Percentiles rank a stretch among this genome's conserved stretches.
These are phyloP conservation scores for Crithidia thermophila DNA, from an alignment of 208 protist species.

Conservation along the genomic window DNA sequence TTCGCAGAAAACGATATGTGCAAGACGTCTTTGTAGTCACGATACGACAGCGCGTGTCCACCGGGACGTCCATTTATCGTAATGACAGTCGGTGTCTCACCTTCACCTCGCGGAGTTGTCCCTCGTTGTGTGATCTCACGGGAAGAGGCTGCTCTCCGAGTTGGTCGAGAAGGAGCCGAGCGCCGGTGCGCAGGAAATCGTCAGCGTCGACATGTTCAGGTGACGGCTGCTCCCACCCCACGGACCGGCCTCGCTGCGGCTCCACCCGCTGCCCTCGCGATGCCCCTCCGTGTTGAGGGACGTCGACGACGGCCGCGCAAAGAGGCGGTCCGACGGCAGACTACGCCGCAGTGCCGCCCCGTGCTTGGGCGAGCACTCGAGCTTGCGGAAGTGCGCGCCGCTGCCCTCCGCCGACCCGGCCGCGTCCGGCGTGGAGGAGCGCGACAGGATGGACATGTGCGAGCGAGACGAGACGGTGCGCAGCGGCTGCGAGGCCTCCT, in stretches of 20 bases:
- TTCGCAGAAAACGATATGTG: not conserved
- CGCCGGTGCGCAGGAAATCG: constrained; percentile 14
- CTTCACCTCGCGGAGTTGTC: too few relatives aligned
- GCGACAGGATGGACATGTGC: constrained; percentile 2
- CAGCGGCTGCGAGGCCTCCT: not conserved
- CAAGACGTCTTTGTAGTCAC: not conserved
- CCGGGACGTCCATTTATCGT: too few relatives aligned
- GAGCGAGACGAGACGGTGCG: not conserved
- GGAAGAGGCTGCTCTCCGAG: constrained; percentile 21
- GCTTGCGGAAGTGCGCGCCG: not conserved
- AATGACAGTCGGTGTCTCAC: too few relatives aligned
- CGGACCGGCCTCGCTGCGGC: constrained; percentile 3
- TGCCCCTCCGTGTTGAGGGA: not conserved
- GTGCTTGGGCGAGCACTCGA: constrained; percentile 2
- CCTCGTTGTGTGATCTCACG: not conserved
- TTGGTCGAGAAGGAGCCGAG: constrained; percentile 19
- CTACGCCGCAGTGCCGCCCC: not conserved
- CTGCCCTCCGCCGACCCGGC: not conserved
- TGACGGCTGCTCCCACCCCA: constrained; percentile 11
- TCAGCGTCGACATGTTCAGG: constrained; percentile 20
- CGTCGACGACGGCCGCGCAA: constrained; percentile 10
- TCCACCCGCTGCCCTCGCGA: constrained; percentile 16
- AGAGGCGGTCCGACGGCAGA: constrained; percentile 11
- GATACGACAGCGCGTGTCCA: too few relatives aligned
- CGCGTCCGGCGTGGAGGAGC: constrained; percentile 2